Base-by-base conservation (phyloP, 768 basidiomycete genomes). In the Albatrellus ellisii region DNA sequence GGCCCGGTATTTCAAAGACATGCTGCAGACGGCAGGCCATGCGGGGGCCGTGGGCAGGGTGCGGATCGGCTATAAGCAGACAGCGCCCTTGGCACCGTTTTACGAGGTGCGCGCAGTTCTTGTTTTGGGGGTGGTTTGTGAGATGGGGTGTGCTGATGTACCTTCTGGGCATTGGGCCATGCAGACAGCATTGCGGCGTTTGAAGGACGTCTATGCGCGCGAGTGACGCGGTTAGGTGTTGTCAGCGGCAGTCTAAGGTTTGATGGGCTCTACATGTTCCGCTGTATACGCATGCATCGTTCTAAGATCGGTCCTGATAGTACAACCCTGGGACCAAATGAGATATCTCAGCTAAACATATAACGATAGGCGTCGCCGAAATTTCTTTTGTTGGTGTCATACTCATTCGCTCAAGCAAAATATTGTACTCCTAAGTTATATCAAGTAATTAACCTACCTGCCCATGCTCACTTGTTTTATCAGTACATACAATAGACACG, bases 1-100 rank as follows among this genome's bases (percentile, higher is more conserved):
- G 50, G 50, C 50, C 26, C 48, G 47, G 26, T 44, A 46, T 36
- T 51, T 51, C 27, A 51, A 51, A 31, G 20, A 41, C 21, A 51
- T 49, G 50, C 28, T 49, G n/a, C 45, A 34, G 35, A 37, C 38
- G 6, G 50, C 50, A 15, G 50, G 10, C 8, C 47, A 39, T 14
- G 21, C 32, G 7, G 38, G 35, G 17, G 34, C 29, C 22, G 36
- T 51, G 26, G 36, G 25, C 11, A 45, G 28, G 29, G 14, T 43
- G 9, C 24, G 44, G 7, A 33, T 51, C 2, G 10, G 36, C 4
- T 38, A 29, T 4, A 42, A 25, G 29, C 39, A 43, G 39, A 44
- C 49, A 20, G 44, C 26, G n/a, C n/a, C 47, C 6, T 17, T 45
- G 14, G 7, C 15, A n/a, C 35, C 47, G 4, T 41, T 38, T 25